Evolutionary conservation across 768 basidiomycete species (phyloP).

Genomic region (Thelephora ganbajun): DNA sequence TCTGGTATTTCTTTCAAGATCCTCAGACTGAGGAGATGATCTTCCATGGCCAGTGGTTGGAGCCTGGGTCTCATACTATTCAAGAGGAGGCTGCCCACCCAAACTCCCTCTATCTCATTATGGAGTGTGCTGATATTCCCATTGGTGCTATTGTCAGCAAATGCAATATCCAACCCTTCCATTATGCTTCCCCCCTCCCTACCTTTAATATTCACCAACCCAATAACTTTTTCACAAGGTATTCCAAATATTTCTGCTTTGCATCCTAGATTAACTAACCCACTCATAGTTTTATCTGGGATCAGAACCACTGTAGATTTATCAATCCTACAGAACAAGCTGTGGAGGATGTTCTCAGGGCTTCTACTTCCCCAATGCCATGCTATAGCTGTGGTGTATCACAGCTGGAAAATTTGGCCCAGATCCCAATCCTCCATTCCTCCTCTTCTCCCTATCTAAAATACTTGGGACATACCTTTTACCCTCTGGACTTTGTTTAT

Average conservation of each 20-base stretch:
- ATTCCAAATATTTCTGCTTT: conserved; percentile 7
- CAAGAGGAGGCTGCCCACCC: conserved; percentile 57
- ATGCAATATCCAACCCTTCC: conserved; percentile 30
- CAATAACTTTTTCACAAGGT: conserved; percentile 46
- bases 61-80: conserved; percentile 50
- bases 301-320: conserved; percentile 32
- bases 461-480: conserved; percentile 49
- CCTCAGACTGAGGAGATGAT: conserved; percentile 23
- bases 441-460: conserved; percentile 24
- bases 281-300: conserved; percentile 32
- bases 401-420: conserved; percentile 12
- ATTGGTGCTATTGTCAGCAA: conserved; percentile 44
- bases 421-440: conserved; percentile 14
- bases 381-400: conserved; percentile 39
- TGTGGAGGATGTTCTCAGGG: conserved; percentile 15
- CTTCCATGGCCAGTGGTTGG: conserved; percentile 63
- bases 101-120: conserved; percentile 38
- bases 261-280: background rate
- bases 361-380: conserved; percentile 18
- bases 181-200: conserved; percentile 34
- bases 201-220: conserved; percentile 23
- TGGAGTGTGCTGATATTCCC: conserved; percentile 41
- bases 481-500: conserved; percentile 31
- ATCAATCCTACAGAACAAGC: conserved; percentile 26
- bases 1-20: conserved; percentile 45